Evolutionary conservation across 2,329 filamentous ascomycete species (phyloP).

Genomic region (Aureobasidium leucospermi): DNA sequence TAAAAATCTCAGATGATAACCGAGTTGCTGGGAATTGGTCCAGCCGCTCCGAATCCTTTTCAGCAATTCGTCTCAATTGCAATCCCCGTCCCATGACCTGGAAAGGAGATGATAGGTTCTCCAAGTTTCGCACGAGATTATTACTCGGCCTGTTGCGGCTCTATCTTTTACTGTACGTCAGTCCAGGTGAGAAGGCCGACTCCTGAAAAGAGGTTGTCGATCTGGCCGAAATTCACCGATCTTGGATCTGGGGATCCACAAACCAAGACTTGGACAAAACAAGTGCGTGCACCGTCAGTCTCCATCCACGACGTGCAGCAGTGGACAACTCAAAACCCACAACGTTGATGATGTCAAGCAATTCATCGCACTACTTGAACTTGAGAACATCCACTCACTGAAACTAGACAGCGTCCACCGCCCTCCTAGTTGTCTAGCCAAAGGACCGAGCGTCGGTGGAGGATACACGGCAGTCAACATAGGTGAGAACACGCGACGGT

Average conservation of each 20-base stretch:
- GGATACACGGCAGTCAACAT: not conserved
- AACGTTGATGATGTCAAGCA: conserved; percentile 1
- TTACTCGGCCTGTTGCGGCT: not conserved
- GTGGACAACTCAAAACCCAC: not conserved
- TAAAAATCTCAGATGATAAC: conserved; percentile 5
- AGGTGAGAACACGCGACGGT: not conserved
- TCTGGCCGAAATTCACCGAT: not conserved
- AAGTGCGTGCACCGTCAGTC: not conserved
- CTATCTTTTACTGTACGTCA: not conserved
- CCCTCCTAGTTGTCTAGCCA: conserved; percentile 1
- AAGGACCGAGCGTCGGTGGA: conserved; percentile 1
- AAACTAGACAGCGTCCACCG: conserved; percentile 3
- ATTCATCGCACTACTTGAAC: not conserved
- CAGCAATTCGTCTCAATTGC: not conserved
- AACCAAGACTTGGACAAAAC: not conserved
- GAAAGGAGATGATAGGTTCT: not conserved
- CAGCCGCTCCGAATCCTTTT: not conserved
- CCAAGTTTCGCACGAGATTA: conserved; percentile 2
- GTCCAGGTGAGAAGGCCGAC: not conserved
- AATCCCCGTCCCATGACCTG: not conserved
- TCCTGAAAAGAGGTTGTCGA: not conserved
- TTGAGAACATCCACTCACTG: not conserved
- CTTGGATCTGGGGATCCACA: conserved; percentile 5
- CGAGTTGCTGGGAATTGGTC: conserved; percentile 8
- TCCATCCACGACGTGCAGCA: not conserved